Evolutionary conservation across 768 basidiomycete species (phyloP).

Genomic region (Mycena epipterygia): DNA sequence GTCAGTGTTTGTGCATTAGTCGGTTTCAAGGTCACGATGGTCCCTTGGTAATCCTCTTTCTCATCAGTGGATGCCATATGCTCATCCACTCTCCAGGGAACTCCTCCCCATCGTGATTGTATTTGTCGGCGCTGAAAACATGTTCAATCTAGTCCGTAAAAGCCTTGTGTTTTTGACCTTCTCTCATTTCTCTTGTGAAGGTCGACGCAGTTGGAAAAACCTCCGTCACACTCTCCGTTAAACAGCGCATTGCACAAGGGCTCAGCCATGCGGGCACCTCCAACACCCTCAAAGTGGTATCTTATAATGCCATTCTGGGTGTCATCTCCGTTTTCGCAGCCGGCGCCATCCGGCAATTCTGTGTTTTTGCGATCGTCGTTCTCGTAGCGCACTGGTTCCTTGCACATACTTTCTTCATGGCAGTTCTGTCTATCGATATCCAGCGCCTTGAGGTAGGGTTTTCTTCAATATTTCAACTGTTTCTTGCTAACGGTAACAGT

Average conservation of each 20-base stretch:
- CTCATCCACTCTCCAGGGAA: slow-evolving; percentile 65
- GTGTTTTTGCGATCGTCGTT: slow-evolving; percentile 93
- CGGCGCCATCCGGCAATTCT: slow-evolving; percentile 92
- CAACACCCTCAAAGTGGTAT: slow-evolving; percentile 92
- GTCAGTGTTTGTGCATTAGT: slow-evolving; percentile 92
- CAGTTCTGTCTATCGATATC: slow-evolving; percentile 95
- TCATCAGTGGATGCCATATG: slow-evolving; percentile 1
- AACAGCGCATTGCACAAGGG: slow-evolving; percentile 92
- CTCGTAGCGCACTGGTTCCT: slow-evolving; percentile 98
- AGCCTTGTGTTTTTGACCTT: slow-evolving; percentile 27
- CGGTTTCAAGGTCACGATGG: slow-evolving; percentile 90
- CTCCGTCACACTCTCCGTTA: slow-evolving; percentile 88
- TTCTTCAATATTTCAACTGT: neutral
- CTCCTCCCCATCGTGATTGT: slow-evolving; percentile 93
- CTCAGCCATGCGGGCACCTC: slow-evolving; percentile 91
- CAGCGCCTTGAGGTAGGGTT: slow-evolving; percentile 85
- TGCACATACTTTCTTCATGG: slow-evolving; percentile 95
- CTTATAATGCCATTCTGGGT: slow-evolving; percentile 86
- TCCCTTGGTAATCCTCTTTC: slow-evolving; percentile 74
- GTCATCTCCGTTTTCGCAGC: slow-evolving; percentile 80
- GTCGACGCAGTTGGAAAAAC: slow-evolving; percentile 90
- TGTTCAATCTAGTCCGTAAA: slow-evolving; percentile 88
- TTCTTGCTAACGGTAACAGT: slow-evolving; percentile 54
- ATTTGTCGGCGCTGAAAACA: slow-evolving; percentile 97
- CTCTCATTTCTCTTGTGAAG: slow-evolving; percentile 56